A percentile compares a stretch with the other conserved stretches of the same genome.
Conservation (phyloP, 208 protist species). For the Leishmania amazonensis region DNA sequence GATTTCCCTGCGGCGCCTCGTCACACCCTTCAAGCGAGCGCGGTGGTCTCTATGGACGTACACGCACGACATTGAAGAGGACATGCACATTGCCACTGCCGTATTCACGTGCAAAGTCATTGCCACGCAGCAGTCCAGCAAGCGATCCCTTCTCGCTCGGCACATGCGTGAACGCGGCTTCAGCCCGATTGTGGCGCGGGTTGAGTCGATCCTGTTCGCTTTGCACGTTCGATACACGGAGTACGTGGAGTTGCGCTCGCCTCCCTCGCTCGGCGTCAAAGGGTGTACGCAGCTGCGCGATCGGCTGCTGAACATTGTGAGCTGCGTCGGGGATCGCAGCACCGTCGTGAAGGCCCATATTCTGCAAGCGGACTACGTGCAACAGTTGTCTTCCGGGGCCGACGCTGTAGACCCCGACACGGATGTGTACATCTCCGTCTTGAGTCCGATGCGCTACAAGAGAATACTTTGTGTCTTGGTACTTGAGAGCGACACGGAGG, state of each 20-base stretch:
- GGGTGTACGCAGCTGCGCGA: conserved; percentile 44
- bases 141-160: conserved; percentile 4
- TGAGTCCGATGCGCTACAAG: conserved; percentile 46
- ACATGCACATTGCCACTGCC: conserved; percentile 67
- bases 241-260: conserved; percentile 43
- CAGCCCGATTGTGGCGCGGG: conserved; percentile 35
- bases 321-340: conserved; percentile 48
- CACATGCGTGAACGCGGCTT: conserved; percentile 27
- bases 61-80: conserved; percentile 49
- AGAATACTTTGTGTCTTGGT: conserved; percentile 50
- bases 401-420: conserved; percentile 20
- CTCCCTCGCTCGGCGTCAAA: conserved; percentile 47
- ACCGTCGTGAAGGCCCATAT: conserved; percentile 36
- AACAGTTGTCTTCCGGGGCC: conserved; percentile 32
- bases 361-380: conserved; percentile 33
- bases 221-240: conserved; percentile 44
- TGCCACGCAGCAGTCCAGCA: conserved; percentile 24
- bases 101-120: conserved; percentile 70
- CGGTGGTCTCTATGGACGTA: conserved; percentile 20
- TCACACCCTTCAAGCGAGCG: conserved; percentile 37
- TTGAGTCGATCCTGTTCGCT: conserved; percentile 65
- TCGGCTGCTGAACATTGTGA: conserved; percentile 50
- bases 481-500: conserved; percentile 38
- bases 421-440: conserved; percentile 39
- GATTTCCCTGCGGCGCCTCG: conserved; percentile 32